These are phyloP conservation scores for Suillus americanus DNA, from an alignment of 768 basidiomycete species.

Conservation along the genomic window DNA sequence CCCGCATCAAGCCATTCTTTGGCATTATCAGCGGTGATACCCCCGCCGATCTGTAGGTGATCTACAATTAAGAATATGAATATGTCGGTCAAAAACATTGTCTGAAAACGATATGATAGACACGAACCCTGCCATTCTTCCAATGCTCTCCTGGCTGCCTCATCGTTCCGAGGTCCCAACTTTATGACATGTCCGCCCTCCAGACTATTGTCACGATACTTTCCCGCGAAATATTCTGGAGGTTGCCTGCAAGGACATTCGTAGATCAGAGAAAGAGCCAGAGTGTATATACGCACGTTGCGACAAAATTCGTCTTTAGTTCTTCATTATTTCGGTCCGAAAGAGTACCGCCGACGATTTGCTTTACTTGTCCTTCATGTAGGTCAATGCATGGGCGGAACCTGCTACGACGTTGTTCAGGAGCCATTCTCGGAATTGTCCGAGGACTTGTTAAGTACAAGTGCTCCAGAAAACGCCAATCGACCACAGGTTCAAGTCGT, in stretches of 20 bases:
- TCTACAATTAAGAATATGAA: constrained; percentile 38
- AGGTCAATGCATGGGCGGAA: constrained; percentile 98
- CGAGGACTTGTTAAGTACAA: not conserved
- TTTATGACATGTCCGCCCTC: constrained; percentile 95
- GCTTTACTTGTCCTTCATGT: constrained; percentile 94
- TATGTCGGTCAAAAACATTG: constrained; percentile 6
- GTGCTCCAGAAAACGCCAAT: not conserved
- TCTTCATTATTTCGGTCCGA: constrained; percentile 59
- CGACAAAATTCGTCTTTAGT: constrained; percentile 88
- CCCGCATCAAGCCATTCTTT: constrained; percentile 82
- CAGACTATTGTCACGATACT: constrained; percentile 71
- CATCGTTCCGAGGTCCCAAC: constrained; percentile 87
- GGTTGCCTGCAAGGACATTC: constrained; percentile 53
- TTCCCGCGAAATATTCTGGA: constrained; percentile 72
- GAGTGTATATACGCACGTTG: constrained; percentile 55
- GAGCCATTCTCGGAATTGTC: constrained; percentile 19
- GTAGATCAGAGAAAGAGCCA: constrained; percentile 1
- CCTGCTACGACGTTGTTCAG: constrained; percentile 35
- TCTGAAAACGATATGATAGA: constrained; percentile 10
- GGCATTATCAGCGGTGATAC: constrained; percentile 83
- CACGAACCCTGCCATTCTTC: constrained; percentile 75
- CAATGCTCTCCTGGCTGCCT: constrained; percentile 84
- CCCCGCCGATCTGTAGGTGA: constrained; percentile 90
- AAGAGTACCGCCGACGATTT: constrained; percentile 95
- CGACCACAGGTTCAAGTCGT: not conserved